Conservation (phyloP, 1,139 yeast genomes). For the Saccharomyces hybrid region DNA sequence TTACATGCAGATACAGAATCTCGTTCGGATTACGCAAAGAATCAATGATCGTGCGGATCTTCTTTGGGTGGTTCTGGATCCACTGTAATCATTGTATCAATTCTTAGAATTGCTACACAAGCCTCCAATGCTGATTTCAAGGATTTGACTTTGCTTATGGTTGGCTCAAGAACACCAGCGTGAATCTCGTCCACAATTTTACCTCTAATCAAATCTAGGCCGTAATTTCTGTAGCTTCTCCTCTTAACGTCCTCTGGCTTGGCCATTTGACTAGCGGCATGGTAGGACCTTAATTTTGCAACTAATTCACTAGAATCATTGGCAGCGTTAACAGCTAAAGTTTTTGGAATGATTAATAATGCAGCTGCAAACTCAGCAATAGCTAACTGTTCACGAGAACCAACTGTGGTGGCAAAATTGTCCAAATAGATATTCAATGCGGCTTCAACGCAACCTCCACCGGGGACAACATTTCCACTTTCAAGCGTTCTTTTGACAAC, state of each 20-base stretch:
- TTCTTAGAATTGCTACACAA: constrained; percentile 92
- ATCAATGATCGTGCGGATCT: constrained; percentile 66
- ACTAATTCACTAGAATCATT: constrained; percentile 93
- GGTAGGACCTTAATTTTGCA: constrained; percentile 92
- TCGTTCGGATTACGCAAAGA: neutral
- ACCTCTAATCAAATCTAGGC: constrained; percentile 86
- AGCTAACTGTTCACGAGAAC: constrained; percentile 96
- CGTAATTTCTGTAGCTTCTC: constrained; percentile 80
- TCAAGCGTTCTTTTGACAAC: constrained; percentile 96
- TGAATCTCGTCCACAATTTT: constrained; percentile 80
- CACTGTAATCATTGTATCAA: constrained; percentile 96
- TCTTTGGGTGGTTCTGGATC: constrained; percentile 93
- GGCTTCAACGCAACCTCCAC: constrained; percentile 98
- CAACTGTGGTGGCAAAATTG: constrained; percentile 95
- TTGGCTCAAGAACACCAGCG: constrained; percentile 92
- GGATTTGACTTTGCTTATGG: constrained; percentile 85
- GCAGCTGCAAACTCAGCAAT: constrained; percentile 96
- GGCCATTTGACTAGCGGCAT: constrained; percentile 90
- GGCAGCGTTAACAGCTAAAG: constrained; percentile 95
- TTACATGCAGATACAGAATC: neutral
- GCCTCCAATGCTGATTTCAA: constrained; percentile 96
- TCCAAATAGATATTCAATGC: constrained; percentile 93
- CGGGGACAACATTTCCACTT: constrained; percentile 92
- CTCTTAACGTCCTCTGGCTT: constrained; percentile 74
- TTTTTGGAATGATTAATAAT: constrained; percentile 86